Percentiles rank a stretch among this genome's conserved stretches.
Conservation (phyloP, 176 grass and related monocot genomes). For the Ananas comosus region DNA sequence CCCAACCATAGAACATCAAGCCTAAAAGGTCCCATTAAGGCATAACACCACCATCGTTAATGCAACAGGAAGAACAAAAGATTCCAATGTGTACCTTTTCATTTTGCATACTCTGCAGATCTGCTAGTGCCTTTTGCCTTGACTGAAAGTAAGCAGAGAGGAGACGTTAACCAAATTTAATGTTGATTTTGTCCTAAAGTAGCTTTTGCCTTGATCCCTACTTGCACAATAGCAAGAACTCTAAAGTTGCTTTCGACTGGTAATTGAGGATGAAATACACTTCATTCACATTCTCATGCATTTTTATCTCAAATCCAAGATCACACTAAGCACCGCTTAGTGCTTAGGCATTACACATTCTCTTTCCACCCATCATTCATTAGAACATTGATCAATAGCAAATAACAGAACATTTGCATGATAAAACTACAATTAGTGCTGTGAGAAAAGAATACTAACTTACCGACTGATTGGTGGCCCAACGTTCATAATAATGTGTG, state of each 20-base stretch:
- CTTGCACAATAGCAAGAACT: too few species aligned
- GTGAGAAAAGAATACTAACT: conserved; percentile 31
- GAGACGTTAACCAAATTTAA: conserved; percentile 14
- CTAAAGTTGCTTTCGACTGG: too few species aligned
- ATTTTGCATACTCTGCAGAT: conserved; percentile 78
- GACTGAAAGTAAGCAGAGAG: conserved; percentile 45
- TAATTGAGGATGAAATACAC: too few species aligned
- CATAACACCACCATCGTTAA: neutral
- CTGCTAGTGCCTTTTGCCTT: conserved; percentile 84
- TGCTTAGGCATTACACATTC: too few species aligned
- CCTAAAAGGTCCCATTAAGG: neutral
- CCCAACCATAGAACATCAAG: neutral
- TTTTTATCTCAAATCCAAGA: too few species aligned
- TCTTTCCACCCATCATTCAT: too few species aligned
- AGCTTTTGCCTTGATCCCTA: neutral
- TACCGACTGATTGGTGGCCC: conserved; percentile 95
- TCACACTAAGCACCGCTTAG: too few species aligned
- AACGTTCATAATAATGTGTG: conserved; percentile 98
- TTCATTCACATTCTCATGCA: too few species aligned
- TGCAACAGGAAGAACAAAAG: neutral
- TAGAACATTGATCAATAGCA: too few species aligned
- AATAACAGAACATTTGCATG: neutral
- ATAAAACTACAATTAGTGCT: neutral
- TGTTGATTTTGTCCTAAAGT: conserved; percentile 5
- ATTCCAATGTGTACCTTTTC: conserved; percentile 53